Conservation (phyloP, 805 yeast genomes). For the Yarrowia osloensis region DNA sequence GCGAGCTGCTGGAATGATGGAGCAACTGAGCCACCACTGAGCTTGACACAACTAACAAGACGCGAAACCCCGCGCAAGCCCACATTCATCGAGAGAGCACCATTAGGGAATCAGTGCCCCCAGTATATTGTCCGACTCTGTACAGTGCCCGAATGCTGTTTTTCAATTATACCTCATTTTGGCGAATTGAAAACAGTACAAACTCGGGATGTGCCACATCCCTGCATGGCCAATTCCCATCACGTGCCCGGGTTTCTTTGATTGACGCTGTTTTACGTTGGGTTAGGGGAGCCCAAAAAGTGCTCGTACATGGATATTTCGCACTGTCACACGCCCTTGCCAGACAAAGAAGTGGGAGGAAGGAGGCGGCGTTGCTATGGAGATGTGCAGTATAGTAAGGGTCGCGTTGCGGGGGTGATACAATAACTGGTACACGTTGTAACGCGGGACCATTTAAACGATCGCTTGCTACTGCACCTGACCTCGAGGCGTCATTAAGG, state of each 20-base stretch:
- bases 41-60: background rate
- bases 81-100: background rate
- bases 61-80: background rate
- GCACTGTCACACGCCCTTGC: background rate
- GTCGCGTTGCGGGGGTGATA: background rate
- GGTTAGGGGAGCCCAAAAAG: background rate
- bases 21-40: background rate
- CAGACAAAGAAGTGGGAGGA: background rate
- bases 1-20: too few relatives aligned
- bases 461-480: background rate
- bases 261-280: background rate
- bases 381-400: background rate
- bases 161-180: slow-evolving; percentile 9
- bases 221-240: background rate
- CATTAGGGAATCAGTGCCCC: background rate
- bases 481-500: background rate
- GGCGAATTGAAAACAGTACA: slow-evolving; percentile 8
- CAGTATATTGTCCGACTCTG: too few relatives aligned
- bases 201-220: slow-evolving; percentile 14
- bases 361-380: slow-evolving; percentile 2
- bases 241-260: background rate
- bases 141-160: background rate
- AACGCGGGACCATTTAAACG: background rate
- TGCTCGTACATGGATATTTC: background rate
- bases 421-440: background rate